These are phyloP conservation scores for Isabelozyma gotoi DNA, from an alignment of 805 yeast species.

Conservation along the genomic window DNA sequence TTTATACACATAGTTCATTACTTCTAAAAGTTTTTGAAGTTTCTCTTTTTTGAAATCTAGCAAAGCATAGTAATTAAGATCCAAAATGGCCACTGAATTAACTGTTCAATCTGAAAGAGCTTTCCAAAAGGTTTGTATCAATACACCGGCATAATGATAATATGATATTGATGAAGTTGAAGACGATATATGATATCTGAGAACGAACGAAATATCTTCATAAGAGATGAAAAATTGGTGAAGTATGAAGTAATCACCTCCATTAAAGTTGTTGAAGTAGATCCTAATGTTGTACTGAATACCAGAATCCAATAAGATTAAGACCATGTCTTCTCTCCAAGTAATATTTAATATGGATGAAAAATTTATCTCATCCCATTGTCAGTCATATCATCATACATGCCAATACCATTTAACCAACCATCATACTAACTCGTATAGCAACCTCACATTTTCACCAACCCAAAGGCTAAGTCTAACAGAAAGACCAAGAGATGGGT, in stretches of 20 bases:
- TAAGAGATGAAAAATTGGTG: neutral
- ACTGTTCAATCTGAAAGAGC: conserved; percentile 99
- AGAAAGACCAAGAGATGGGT: conserved; percentile 99
- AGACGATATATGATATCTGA: neutral
- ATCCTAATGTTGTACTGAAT: neutral
- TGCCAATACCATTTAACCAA: neutral
- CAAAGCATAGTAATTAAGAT: conserved; percentile 9
- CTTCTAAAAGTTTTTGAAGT: conserved; percentile 3
- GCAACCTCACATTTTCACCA: conserved; percentile 99
- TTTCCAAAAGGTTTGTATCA: conserved; percentile 96
- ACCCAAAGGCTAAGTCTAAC: conserved; percentile 99
- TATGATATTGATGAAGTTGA: neutral
- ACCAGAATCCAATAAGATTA: neutral
- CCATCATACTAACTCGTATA: conserved; percentile 44
- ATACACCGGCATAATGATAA: neutral
- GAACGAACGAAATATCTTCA: neutral
- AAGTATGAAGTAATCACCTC: no score
- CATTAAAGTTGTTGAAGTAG: neutral
- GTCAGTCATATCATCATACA: neutral
- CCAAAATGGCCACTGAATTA: conserved; percentile 97
- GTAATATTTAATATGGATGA: no score
- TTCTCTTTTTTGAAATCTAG: conserved; percentile 1
- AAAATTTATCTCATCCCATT: neutral
- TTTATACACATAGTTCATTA: conserved; percentile 5
- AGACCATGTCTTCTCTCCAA: no score